Base-by-base conservation (phyloP, 176 grass and related monocot genomes). In the Cenchrus purpureus region DNA sequence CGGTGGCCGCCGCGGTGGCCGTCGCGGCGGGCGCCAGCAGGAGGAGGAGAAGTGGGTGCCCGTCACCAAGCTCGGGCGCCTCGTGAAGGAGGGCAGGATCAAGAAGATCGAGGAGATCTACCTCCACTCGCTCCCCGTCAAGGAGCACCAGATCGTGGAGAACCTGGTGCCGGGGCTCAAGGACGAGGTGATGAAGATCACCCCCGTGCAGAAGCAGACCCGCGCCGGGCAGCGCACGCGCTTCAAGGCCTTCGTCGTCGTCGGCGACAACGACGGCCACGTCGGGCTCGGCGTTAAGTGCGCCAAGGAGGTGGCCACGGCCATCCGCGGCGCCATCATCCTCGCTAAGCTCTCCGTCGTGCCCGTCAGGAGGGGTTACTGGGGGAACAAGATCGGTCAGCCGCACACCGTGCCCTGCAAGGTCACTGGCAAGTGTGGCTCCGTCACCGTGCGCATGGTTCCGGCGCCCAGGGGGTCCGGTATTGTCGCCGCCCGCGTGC, bases 151-250 rank as follows among this genome's bases (percentile, higher is more conserved):
- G 64, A 97, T 97, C 87, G 79, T 97, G 28, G 94, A 97, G 48
- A 1, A 4, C 32, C 89, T 97, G 13, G 53, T 86, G 16, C 87
- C 85, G 0, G 76, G 85, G 1, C 89, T 97, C 79, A 97, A 97
- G 92, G 94, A 97, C 84, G 94, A 97, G 91, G 94, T 97, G 6
- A 97, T 97, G 94, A 97, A 97, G 89, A 97, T 97, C 59, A 97
- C 89, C 0, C 94, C 94, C 0, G 94, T 97, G 0, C 94, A 97
- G 87, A 97, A 97, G 87, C 94, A 97, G 82, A 97, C 94, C 20
- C 94, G 94, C 57, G 94, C 94, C n/a, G 94, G 94, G 3, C 94
- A 97, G 79, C 87, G 94, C 60, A 97, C 94, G 32, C 87, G 94
- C 3, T 97, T 97, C 87, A 97, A 97, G 89, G 94, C 94, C 3